Evolutionary conservation across 352 stramenopile genomes (phyloP).

Genomic region (Phytopythium delawarense): DNA sequence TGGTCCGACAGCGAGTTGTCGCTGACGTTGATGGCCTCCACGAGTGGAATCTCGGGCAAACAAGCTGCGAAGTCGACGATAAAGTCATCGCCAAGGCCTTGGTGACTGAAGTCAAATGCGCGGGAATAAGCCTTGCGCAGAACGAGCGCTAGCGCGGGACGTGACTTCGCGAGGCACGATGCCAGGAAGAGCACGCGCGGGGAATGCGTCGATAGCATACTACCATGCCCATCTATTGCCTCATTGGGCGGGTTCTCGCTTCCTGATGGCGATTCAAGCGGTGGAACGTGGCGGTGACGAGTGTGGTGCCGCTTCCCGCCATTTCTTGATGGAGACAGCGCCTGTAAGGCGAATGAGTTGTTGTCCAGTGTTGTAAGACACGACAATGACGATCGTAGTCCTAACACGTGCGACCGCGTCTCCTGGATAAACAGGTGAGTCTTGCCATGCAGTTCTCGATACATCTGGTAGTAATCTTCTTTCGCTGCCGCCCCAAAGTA

Average conservation of each 20-base stretch:
- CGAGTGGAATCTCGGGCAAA: conserved; percentile 53
- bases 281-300: conserved; percentile 8
- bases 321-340: conserved; percentile 16
- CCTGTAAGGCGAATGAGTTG: conserved; percentile 12
- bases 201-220: conserved; percentile 20
- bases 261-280: not conserved
- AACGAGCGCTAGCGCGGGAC: conserved; percentile 41
- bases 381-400: conserved; percentile 9
- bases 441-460: conserved; percentile 51
- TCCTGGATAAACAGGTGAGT: conserved; percentile 47
- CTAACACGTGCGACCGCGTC: conserved; percentile 8
- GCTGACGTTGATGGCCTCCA: conserved; percentile 60
- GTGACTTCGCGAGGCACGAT: conserved; percentile 36
- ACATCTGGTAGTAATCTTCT: conserved; percentile 50
- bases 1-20: conserved; percentile 54
- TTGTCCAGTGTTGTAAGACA: conserved; percentile 11
- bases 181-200: conserved; percentile 47
- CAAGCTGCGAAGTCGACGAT: conserved; percentile 55
- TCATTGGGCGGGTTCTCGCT: not conserved
- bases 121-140: conserved; percentile 41
- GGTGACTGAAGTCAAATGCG: conserved; percentile 53
- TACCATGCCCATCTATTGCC: conserved; percentile 10
- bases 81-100: conserved; percentile 59
- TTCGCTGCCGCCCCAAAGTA: conserved; percentile 48
- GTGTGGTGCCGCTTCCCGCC: not conserved